A percentile compares a stretch with the other conserved stretches of the same genome.
phyloP scores from a whole-genome alignment of 192 early-diverging fungal genomes.

The Coemansia sp. region DNA sequence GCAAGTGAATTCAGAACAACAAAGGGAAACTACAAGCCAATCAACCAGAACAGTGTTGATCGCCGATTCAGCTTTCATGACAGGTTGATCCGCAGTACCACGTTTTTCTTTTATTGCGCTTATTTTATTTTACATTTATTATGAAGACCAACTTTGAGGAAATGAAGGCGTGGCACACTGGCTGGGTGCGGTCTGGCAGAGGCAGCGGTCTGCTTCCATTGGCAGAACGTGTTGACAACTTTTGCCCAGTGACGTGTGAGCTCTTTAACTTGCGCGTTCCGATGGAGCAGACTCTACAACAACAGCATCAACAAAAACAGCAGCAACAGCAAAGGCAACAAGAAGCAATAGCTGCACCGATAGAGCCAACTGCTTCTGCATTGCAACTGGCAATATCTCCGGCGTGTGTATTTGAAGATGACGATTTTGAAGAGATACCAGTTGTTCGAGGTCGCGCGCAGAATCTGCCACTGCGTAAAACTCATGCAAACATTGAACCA shows the following conservation, averaged over 20 bases:
- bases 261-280: conserved; percentile 37
- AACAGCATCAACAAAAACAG: conserved; percentile 2
- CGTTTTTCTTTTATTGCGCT: neutral
- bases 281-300: conserved; percentile 22
- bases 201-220: conserved; percentile 8
- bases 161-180: conserved; percentile 32
- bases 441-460: neutral
- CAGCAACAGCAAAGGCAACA: conserved; percentile 3
- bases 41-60: neutral
- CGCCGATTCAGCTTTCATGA: no score
- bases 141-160: conserved; percentile 42
- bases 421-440: neutral
- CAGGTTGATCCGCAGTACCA: neutral
- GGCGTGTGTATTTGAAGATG: conserved; percentile 5
- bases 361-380: neutral
- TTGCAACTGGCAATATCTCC: neutral
- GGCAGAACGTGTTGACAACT: neutral
- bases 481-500: neutral
- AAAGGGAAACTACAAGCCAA: neutral
- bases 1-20: neutral
- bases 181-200: conserved; percentile 35
- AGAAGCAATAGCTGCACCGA: neutral
- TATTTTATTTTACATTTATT: neutral
- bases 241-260: conserved; percentile 17
- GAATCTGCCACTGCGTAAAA: neutral